Evolutionary conservation across 345 rosid species (phyloP).

Genomic region (Psidium friedrichsthalianum): DNA sequence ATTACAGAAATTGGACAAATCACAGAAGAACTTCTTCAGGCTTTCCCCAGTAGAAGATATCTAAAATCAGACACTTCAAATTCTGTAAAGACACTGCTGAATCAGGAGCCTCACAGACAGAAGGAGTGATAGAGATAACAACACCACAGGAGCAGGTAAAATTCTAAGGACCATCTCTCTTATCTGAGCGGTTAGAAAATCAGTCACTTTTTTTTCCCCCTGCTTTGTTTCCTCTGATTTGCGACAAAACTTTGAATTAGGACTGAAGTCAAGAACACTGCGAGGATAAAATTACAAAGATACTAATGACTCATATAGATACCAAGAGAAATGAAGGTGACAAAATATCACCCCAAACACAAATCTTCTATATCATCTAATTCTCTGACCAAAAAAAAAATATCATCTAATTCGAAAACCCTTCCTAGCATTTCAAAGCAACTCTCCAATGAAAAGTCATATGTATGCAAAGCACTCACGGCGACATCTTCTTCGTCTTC

Average conservation of each 20-base stretch:
- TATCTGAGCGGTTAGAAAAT: background rate
- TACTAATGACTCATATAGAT: background rate
- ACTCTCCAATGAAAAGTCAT: background rate
- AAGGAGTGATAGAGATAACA: background rate
- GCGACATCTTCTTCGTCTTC: conserved; percentile 5
- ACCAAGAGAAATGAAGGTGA: background rate
- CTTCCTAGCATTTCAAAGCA: background rate
- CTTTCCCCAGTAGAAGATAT: background rate
- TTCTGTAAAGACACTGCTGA: background rate
- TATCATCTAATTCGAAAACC: no score
- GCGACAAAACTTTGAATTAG: background rate
- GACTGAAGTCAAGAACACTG: background rate
- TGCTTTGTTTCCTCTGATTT: background rate
- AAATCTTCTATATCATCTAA: background rate
- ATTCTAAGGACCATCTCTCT: background rate
- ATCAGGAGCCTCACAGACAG: background rate
- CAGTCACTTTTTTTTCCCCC: no score
- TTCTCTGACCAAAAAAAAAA: no score
- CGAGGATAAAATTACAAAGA: background rate
- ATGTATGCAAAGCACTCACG: conserved; percentile 19
- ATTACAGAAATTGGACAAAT: background rate
- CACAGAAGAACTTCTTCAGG: background rate
- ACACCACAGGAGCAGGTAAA: background rate
- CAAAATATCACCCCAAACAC: background rate
- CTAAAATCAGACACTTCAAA: background rate